phyloP scores from a whole-genome alignment of 169 alveolate species.

The Babesia gibsoni region DNA sequence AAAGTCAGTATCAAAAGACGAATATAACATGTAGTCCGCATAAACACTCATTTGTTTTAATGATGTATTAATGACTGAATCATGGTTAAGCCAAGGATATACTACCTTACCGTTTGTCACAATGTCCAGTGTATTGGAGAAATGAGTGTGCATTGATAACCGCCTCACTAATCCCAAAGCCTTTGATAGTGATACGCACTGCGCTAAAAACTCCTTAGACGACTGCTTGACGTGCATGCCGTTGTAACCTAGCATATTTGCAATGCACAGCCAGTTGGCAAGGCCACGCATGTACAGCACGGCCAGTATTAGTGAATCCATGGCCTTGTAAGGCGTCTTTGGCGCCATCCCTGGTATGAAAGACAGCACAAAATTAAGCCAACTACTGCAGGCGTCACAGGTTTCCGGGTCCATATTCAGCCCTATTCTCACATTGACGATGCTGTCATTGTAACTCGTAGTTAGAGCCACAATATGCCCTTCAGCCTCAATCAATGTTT shows the following conservation, averaged over 20 bases:
- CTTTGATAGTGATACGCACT: constrained; percentile 36
- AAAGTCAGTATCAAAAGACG: constrained; percentile 47
- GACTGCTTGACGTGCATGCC: constrained; percentile 27
- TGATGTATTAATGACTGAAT: constrained; percentile 42
- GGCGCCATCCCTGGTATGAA: not conserved
- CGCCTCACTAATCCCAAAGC: constrained; percentile 19
- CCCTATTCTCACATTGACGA: not conserved
- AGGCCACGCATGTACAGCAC: constrained; percentile 49
- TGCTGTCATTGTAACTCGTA: constrained; percentile 10
- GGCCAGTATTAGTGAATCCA: constrained; percentile 25
- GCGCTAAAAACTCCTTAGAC: constrained; percentile 47
- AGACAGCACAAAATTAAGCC: constrained; percentile 2
- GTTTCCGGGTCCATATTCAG: constrained; percentile 5
- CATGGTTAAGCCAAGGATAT: not conserved
- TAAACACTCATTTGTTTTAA: constrained; percentile 49
- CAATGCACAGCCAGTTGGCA: constrained; percentile 57
- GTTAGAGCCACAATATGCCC: constrained; percentile 19
- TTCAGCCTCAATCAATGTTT: constrained; percentile 30
- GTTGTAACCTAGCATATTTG: constrained; percentile 54
- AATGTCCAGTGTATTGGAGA: constrained; percentile 35
- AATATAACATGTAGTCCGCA: constrained; percentile 51
- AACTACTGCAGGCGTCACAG: constrained; percentile 2
- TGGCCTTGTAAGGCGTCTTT: constrained; percentile 18
- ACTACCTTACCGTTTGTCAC: constrained; percentile 14
- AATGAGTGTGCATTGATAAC: constrained; percentile 29